Base-by-base conservation (phyloP, 805 yeast species). In the Cyberlindnera euphorbiiphila region DNA sequence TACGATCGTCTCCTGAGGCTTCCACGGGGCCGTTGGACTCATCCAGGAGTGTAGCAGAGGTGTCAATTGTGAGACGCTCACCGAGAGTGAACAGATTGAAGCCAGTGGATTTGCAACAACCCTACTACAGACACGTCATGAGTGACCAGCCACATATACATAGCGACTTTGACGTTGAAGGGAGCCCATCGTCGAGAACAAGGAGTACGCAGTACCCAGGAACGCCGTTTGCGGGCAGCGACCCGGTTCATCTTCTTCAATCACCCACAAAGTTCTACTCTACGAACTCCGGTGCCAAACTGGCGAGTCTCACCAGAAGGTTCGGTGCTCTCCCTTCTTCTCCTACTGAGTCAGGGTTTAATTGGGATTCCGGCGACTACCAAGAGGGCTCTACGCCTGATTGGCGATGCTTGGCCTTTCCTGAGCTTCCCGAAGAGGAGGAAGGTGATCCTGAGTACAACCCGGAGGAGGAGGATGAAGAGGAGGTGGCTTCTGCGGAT, bases 391-490 rank as follows among this genome's bases (percentile, higher is more conserved):
- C 42, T 5, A 33, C 37, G 21, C 42, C 42, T 10, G 44, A 41
- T 16, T 41, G 44, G 44, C 28, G 34, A 15, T 23, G 27, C 12
- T 15, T 41, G 20, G 14, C 20, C 6, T 13, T 36, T 12, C 36
- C 28, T 14, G 45, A 41, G 20, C 25, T 41, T 6, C 45, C 45
- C 2, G 45, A 41, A 6, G 45, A 41, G 15, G 45, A 41, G 6
- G 45, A 41, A 18, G 32, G 25, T 4, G n/a, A n/a, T n/a, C n/a
- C n/a, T n/a, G 45, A 41, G 39, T 41, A 41, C n/a, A 15, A 34
- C 19, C 45, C 45, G 3, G 45, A 34, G 5, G 39, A 41, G 3
- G 36, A 16, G n/a, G 41, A 25, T 2, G 44, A 32, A 3, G 36
- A 32, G 2, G 45, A 36, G 14, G 38, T 32, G n/a, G 41, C 20